Percentiles rank a stretch among this genome's conserved stretches.
phyloP scores from a whole-genome alignment of 345 rosid species.

The Syzygium oleosum region DNA sequence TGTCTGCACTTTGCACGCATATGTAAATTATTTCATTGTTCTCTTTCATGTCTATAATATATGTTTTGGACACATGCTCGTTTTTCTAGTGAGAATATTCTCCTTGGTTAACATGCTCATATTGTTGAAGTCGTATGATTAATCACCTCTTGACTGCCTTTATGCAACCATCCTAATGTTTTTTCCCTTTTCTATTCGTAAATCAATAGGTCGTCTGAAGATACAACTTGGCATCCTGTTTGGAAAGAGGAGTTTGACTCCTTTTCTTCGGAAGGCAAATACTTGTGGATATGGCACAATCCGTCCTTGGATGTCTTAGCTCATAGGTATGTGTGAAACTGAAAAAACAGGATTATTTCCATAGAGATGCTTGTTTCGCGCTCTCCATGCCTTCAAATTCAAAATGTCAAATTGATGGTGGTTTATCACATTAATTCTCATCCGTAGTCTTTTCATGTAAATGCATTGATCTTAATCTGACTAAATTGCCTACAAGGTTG shows the following conservation, averaged over 20 bases:
- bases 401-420: neutral
- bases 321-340: slow-evolving; percentile 36
- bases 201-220: neutral
- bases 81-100: neutral
- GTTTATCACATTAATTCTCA: neutral
- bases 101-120: slow-evolving; percentile 13
- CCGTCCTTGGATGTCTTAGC: slow-evolving; percentile 67
- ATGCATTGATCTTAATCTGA: neutral
- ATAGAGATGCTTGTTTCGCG: neutral
- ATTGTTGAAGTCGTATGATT: neutral
- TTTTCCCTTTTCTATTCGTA: neutral
- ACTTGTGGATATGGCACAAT: neutral
- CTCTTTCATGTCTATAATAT: neutral
- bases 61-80: neutral
- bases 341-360: neutral
- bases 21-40: neutral
- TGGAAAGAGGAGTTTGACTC: neutral
- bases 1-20: neutral
- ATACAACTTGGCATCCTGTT: neutral
- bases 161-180: neutral
- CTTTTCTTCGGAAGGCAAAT: neutral
- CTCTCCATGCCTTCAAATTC: neutral
- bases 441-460: neutral
- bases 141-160: neutral
- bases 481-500: slow-evolving; percentile 31